A percentile compares a stretch with the other conserved stretches of the same genome.
These are phyloP conservation scores for Botryosphaeria dothidea DNA, from an alignment of 2,329 filamentous ascomycete species.

Conservation along the genomic window DNA sequence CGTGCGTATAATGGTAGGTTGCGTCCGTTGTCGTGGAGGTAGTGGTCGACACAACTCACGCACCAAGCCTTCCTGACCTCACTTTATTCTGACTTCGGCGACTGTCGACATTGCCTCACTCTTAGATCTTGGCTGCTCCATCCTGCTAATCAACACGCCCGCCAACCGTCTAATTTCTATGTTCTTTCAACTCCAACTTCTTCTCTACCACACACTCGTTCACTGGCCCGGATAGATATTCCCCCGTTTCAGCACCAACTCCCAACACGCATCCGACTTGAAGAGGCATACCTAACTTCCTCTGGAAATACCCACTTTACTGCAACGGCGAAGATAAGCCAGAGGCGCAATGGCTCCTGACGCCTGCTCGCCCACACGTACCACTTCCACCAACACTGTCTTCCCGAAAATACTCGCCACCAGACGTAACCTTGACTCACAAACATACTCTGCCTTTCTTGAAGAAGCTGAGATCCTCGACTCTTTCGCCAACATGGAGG, in stretches of 20 bases:
- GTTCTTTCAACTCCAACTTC: constrained; percentile 3
- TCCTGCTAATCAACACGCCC: background rate
- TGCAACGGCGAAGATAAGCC: too few relatives aligned
- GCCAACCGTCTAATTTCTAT: background rate
- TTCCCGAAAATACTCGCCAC: background rate
- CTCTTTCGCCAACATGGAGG: background rate
- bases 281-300: too few relatives aligned
- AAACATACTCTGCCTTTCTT: constrained; percentile 2
- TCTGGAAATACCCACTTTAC: too few relatives aligned
- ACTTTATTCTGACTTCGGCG: background rate
- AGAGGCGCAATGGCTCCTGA: background rate
- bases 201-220: constrained; percentile 10
- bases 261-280: background rate
- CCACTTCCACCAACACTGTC: background rate
- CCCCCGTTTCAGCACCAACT: background rate
- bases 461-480: background rate
- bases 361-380: background rate
- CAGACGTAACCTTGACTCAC: background rate
- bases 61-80: background rate
- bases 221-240: background rate
- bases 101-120: background rate
- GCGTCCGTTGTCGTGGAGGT: background rate
- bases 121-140: background rate
- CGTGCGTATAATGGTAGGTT: background rate
- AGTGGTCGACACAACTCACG: background rate